Conservation (phyloP, 441 rosid genomes). For the Hura crepitans region DNA sequence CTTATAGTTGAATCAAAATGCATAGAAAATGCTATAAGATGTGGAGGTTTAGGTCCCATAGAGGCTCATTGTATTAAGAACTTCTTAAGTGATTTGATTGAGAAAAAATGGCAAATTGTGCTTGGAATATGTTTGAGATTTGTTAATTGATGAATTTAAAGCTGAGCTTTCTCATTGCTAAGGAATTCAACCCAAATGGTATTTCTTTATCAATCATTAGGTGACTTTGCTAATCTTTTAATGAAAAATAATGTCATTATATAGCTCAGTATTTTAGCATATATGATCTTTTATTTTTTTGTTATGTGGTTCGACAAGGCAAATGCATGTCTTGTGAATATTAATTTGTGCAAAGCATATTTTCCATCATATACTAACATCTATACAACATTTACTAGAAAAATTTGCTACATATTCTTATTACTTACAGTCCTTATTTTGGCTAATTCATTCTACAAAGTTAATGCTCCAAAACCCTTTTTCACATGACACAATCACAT, state of each 20-base stretch:
- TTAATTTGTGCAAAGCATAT: no score
- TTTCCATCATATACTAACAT: no score
- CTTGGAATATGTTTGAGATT: conserved; percentile 62
- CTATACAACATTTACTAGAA: no score
- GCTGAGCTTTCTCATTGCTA: conserved; percentile 72
- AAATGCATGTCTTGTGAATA: no score
- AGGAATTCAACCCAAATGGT: conserved; percentile 90
- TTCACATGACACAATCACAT: no score
- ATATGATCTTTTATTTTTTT: no score
- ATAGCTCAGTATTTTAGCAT: no score
- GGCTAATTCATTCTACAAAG: no score
- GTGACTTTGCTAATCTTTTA: neutral
- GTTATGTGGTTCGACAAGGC: no score
- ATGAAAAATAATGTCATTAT: neutral
- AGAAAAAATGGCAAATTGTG: conserved; percentile 60
- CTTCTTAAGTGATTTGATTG: conserved; percentile 48
- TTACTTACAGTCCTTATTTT: no score
- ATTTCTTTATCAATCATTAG: neutral
- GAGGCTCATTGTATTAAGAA: conserved; percentile 72
- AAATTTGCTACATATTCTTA: no score
- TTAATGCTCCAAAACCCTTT: no score
- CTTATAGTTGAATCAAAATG: conserved; percentile 53
- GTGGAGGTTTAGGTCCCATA: conserved; percentile 84
- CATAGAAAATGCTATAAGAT: conserved; percentile 68
- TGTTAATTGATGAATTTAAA: conserved; percentile 60